A percentile compares a stretch with the other conserved stretches of the same genome.
phyloP scores from a whole-genome alignment of 192 early-diverging fungal species.

The Podila epicladia region DNA sequence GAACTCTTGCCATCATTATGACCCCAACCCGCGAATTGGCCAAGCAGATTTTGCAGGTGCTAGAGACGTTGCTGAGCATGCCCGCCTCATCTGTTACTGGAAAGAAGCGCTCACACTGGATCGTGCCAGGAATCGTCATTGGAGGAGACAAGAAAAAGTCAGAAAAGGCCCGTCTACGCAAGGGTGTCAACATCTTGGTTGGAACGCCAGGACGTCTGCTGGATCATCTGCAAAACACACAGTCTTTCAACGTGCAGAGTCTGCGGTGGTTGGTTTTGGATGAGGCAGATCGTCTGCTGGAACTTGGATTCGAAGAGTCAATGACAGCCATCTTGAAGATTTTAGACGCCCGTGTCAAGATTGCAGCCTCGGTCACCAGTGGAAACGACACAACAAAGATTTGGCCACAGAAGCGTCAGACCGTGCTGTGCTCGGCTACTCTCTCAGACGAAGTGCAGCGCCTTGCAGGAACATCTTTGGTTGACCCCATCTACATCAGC shows the following conservation, averaged over 20 bases:
- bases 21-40: conserved; percentile 98
- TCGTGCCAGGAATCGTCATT: conserved; percentile 84
- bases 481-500: conserved; percentile 83
- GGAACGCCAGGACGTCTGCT: conserved; percentile 96
- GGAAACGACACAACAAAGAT: conserved; percentile 38
- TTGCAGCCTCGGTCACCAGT: conserved; percentile 33
- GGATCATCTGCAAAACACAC: conserved; percentile 86
- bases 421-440: conserved; percentile 92
- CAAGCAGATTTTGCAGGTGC: conserved; percentile 87
- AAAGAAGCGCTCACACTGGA: conserved; percentile 71
- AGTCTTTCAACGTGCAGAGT: conserved; percentile 84
- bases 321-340: conserved; percentile 74
- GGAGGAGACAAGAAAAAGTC: conserved; percentile 86
- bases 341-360: conserved; percentile 61
- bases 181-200: conserved; percentile 91
- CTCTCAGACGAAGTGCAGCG: conserved; percentile 84
- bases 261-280: conserved; percentile 97
- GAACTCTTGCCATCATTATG: conserved; percentile 92
- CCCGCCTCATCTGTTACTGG: conserved; percentile 54
- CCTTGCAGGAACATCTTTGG: conserved; percentile 82
- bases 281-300: conserved; percentile 96
- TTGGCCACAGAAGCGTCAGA: conserved; percentile 76
- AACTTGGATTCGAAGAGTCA: conserved; percentile 91
- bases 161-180: conserved; percentile 83
- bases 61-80: conserved; percentile 75